Evolutionary conservation across 129 eudicot genomes (phyloP).

Genomic region (Artemisia argyi): DNA sequence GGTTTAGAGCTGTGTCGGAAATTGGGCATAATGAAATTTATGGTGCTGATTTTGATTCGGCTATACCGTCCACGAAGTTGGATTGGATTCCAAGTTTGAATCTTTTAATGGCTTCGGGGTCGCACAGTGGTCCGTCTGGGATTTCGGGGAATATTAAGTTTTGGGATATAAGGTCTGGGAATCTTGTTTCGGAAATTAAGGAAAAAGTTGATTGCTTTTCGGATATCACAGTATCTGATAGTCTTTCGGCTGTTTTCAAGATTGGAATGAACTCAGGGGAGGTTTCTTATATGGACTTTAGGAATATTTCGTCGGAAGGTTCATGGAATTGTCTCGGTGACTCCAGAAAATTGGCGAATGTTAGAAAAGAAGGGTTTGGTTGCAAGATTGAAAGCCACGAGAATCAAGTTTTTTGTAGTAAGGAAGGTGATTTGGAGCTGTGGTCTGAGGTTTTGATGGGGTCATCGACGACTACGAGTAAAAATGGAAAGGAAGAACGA

Average conservation of each 20-base stretch:
- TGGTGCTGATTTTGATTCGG: constrained; percentile 85
- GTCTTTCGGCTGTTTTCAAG: constrained; percentile 66
- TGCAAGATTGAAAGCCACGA: constrained; percentile 72
- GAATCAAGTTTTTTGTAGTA: constrained; percentile 76
- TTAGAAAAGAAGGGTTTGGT: constrained; percentile 86
- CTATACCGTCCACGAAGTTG: constrained; percentile 82
- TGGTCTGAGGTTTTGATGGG: constrained; percentile 87
- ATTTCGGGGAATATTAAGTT: constrained; percentile 68
- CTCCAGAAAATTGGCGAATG: constrained; percentile 47
- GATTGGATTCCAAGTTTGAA: constrained; percentile 72
- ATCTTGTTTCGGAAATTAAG: constrained; percentile 74
- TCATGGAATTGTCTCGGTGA: constrained; percentile 86
- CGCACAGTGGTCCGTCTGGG: constrained; percentile 90
- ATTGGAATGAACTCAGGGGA: constrained; percentile 90
- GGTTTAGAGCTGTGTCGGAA: constrained; percentile 51
- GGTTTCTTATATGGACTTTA: constrained; percentile 67
- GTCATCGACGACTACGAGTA: constrained; percentile 23
- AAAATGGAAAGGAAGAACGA: constrained; percentile 39
- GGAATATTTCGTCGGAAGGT: constrained; percentile 47
- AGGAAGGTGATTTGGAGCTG: constrained; percentile 74
- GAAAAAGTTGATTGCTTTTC: constrained; percentile 82
- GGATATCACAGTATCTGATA: constrained; percentile 70
- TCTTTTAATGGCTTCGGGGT: constrained; percentile 91
- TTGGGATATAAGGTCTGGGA: constrained; percentile 90
- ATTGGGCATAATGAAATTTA: constrained; percentile 74